phyloP scores from a whole-genome alignment of 2,329 filamentous ascomycete species.

The Aspergillus tamarii region DNA sequence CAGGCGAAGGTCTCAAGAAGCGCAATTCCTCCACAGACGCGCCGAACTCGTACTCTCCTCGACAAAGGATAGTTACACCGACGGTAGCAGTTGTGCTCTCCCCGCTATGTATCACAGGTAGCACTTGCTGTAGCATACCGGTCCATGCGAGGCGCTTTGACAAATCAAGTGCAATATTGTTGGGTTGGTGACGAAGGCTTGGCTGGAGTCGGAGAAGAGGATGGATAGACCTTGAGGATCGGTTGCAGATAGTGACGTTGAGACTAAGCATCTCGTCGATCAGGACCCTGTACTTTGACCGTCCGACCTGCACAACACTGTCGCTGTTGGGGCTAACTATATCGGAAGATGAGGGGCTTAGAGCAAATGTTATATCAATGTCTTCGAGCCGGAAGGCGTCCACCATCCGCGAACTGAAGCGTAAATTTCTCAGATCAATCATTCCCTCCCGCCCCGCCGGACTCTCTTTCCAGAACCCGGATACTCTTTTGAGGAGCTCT shows the following conservation, averaged over 20 bases:
- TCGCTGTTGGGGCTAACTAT: slow-evolving; percentile 19
- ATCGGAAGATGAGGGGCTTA: slow-evolving; percentile 35
- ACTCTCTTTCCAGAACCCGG: slow-evolving; percentile 70
- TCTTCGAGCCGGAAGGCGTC: slow-evolving; percentile 82
- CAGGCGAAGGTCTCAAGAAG: slow-evolving; percentile 41
- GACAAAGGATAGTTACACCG: slow-evolving; percentile 74
- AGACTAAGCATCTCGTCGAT: slow-evolving; percentile 71
- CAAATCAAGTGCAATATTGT: slow-evolving; percentile 75
- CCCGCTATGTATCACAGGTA: slow-evolving; percentile 65
- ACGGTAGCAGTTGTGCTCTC: slow-evolving; percentile 64
- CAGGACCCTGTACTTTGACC: slow-evolving; percentile 50
- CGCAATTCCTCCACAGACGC: slow-evolving; percentile 80
- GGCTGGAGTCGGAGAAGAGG: slow-evolving; percentile 78
- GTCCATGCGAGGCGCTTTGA: slow-evolving; percentile 83
- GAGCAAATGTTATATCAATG: slow-evolving; percentile 63
- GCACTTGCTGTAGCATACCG: slow-evolving; percentile 75
- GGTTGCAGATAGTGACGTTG: slow-evolving; percentile 73
- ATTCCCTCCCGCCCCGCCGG: slow-evolving; percentile 64
- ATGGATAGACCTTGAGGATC: slow-evolving; percentile 67
- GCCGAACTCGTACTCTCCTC: slow-evolving; percentile 80
- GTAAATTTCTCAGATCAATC: slow-evolving; percentile 76
- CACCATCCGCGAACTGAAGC: slow-evolving; percentile 76
- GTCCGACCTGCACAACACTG: slow-evolving; percentile 44
- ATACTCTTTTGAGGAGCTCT: slow-evolving; percentile 71
- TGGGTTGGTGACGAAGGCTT: slow-evolving; percentile 71